Evolutionary conservation across 2,329 filamentous ascomycete species (phyloP), one percentile per base, ranked within the genome.

Genomic region (Beauveria sp.): DNA sequence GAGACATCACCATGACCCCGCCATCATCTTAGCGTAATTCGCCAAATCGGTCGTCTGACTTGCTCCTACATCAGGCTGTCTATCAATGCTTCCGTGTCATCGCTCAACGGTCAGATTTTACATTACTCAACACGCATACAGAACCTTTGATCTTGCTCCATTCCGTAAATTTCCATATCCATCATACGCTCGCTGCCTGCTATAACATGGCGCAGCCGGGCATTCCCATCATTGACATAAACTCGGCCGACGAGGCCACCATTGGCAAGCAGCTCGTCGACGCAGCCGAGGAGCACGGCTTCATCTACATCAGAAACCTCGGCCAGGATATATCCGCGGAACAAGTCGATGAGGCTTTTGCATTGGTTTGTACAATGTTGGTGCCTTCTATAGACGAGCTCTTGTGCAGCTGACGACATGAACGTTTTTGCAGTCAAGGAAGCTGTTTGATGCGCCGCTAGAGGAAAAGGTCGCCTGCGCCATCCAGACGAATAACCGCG

Each of bases 161-260:
- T 37, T 37, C 5, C 34, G 34, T 37, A 16, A 14, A 16, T 16
- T 37, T 37, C 1, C 10, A 16, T 37, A 37, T 16, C 34, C 34
- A 37, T 6, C 14, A 12, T 37, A 37, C 34, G 34, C 30, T 37
- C 34, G 34, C 30, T 37, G 30, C 10, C n/a, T 37, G 30, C 14
- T n/a, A 34, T 5, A 57, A 40, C 20, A 60, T 60, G 58, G 41
- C 58, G 16, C 50, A 50, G 12, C 48, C 80, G 24, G 72, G 76
- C 2, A 92, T 97, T 44, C 92, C 93, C 24, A 78, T 97, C 57
- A 91, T 97, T 67, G 89, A 97, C 72, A 86, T 96, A 65, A 87
- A 86, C 4, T 79, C 81, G 20, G 77, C 81, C 5, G 78, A 88
- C 65, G 76, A 82, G 62, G 70, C 71, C n/a, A 73, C 77, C 51